Conservation (phyloP, 2,329 filamentous ascomycete genomes). For the Arthrobotrys musiformis region DNA sequence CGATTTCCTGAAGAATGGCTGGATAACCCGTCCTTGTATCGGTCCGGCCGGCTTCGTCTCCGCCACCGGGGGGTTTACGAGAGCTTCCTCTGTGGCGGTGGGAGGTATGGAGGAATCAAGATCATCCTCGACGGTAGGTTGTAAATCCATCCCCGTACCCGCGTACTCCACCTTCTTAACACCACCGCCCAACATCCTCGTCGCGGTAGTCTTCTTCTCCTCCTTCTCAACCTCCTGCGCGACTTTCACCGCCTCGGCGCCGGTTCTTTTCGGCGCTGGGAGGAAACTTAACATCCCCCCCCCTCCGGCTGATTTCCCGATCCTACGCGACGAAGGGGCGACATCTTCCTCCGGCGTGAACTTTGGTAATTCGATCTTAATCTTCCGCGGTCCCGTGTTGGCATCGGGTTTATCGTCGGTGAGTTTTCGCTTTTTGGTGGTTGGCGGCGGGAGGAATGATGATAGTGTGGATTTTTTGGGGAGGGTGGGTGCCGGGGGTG, state of each 20-base stretch:
- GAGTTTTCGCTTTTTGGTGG: slow-evolving; percentile 57
- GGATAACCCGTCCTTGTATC: slow-evolving; percentile 41
- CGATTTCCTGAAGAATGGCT: slow-evolving; percentile 48
- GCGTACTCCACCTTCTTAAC: slow-evolving; percentile 52
- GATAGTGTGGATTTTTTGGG: slow-evolving; percentile 49
- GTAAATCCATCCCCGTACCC: slow-evolving; percentile 49
- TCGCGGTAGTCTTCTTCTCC: slow-evolving; percentile 7
- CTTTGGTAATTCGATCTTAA: slow-evolving; percentile 59
- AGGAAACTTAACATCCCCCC: slow-evolving; percentile 58
- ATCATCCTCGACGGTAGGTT: slow-evolving; percentile 34
- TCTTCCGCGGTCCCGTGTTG: slow-evolving; percentile 56
- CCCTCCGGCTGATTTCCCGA: slow-evolving; percentile 24
- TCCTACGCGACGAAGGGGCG: slow-evolving; percentile 28
- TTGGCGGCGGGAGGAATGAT: slow-evolving; percentile 43
- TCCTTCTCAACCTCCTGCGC: slow-evolving; percentile 51
- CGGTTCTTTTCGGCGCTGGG: slow-evolving; percentile 58
- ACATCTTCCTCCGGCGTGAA: slow-evolving; percentile 54
- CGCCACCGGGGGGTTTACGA: slow-evolving; percentile 2
- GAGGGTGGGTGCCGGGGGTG: slow-evolving; percentile 20
- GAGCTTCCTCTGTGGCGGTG: neutral
- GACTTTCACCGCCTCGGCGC: slow-evolving; percentile 42
- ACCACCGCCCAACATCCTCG: slow-evolving; percentile 40
- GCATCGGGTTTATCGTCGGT: slow-evolving; percentile 34
- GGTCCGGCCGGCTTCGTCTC: slow-evolving; percentile 31
- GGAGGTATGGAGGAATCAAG: neutral